Base-by-base conservation (phyloP, 169 alveolate species). In the Plasmodium yoelii region DNA sequence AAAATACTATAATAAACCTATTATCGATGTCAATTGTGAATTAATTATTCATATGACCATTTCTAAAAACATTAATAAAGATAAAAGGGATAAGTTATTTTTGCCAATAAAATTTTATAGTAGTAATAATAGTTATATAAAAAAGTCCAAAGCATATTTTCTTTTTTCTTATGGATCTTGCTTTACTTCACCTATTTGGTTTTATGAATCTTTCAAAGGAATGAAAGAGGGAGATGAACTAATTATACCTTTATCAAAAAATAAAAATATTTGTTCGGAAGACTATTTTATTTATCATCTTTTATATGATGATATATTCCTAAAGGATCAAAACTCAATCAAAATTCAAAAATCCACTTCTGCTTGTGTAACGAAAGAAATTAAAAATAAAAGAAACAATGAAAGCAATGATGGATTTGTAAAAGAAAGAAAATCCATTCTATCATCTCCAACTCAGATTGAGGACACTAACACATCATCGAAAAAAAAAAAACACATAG, bases 191-290 rank as follows among this genome's bases (percentile, higher is more conserved):
- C 91, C 91, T 18, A 18, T 86, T 19, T 86, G 91, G 91, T 86
- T 86, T 70, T 69, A 69, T 47, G 59, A 86, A 59, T 68, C 77
- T 18, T 49, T 86, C 65, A 69, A 86, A 42, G 61, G 69, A 15
- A 63, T 86, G 61, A 86, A 86, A 73, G 91, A 86, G 22, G 91
- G 87, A 1, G 75, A 86, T 34, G 87, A 86, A 56, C 53, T 86
- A 57, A 70, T 86, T 73, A 70, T 86, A 28, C 91, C 91, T 7
- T 56, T 86, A 44, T n/a, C 69, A 57, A 86, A 86, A 69, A 86
- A 86, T 24, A 51, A 64, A 59, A 86, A 70, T 19, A 26, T 70
- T 15, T 86, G 57, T 60, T 47, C 73, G 42, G 75, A 71, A 72
- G 47, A 70, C 19, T 72, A 86, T 5, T 70, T 69, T 53, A 34